These are phyloP conservation scores for Vitis hybrid DNA, from an alignment of 177 flowering plant genomes.

Conservation along the genomic window DNA sequence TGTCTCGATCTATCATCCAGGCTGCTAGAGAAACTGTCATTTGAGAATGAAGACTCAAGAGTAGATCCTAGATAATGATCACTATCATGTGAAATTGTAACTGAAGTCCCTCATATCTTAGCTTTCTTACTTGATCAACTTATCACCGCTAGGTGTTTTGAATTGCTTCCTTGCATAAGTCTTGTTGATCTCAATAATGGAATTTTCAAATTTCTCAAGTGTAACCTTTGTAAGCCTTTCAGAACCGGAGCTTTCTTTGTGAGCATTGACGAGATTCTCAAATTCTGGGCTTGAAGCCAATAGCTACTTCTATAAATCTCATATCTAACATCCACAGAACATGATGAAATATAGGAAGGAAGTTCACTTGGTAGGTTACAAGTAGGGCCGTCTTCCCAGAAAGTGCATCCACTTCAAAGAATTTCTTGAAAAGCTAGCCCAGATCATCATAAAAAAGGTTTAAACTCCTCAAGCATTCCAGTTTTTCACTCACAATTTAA, in stretches of 20 bases:
- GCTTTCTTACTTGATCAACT: constrained; percentile 45
- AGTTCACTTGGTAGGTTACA: constrained; percentile 7
- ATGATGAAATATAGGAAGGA: constrained; percentile 1
- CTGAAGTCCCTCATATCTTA: constrained; percentile 36
- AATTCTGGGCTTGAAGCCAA: constrained; percentile 38
- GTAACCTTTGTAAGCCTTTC: constrained; percentile 29
- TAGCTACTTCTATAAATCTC: constrained; percentile 34
- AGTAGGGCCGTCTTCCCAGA: constrained; percentile 1
- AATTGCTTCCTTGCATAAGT: constrained; percentile 19
- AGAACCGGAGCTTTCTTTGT: constrained; percentile 50
- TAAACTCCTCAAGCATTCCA: constrained; percentile 65
- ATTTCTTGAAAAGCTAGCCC: constrained; percentile 76
- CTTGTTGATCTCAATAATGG: constrained; percentile 30
- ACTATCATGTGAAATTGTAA: constrained; percentile 17
- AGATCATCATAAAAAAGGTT: constrained; percentile 76
- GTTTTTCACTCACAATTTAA: constrained; percentile 43
- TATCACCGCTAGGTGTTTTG: constrained; percentile 26
- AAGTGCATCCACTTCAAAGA: constrained; percentile 57
- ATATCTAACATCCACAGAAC: constrained; percentile 41
- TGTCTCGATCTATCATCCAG: constrained; percentile 56
- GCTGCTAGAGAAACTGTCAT: constrained; percentile 72
- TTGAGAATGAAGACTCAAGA: constrained; percentile 84
- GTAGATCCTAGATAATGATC: constrained; percentile 79
- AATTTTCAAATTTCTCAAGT: constrained; percentile 8
- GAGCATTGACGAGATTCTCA: constrained; percentile 51